phyloP scores from a whole-genome alignment of 768 basidiomycete genomes.

The Amyloporia xantha region DNA sequence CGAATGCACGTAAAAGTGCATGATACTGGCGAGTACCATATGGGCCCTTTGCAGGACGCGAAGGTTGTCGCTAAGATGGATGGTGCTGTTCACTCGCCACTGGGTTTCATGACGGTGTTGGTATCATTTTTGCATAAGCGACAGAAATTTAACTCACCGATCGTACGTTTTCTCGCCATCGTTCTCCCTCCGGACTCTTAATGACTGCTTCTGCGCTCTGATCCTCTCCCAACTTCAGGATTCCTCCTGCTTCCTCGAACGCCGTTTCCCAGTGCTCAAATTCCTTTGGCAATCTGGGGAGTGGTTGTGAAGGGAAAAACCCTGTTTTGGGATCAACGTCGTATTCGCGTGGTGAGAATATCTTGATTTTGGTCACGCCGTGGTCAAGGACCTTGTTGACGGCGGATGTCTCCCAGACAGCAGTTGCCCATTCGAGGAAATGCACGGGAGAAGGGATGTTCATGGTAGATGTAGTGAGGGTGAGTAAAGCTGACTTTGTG shows the following conservation, averaged over 20 bases:
- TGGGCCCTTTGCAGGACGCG: conserved; percentile 78
- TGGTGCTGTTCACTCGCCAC: conserved; percentile 68
- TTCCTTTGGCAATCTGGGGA: conserved; percentile 44
- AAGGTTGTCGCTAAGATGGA: conserved; percentile 44
- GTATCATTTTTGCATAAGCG: not conserved
- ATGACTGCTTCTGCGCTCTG: conserved; percentile 37
- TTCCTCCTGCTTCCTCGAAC: conserved; percentile 44
- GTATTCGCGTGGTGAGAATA: conserved; percentile 30
- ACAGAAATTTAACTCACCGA: conserved; percentile 41
- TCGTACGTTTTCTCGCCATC: conserved; percentile 60
- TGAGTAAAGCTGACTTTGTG: not conserved
- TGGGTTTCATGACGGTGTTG: conserved; percentile 25
- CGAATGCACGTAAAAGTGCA: conserved; percentile 89
- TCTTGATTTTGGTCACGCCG: not conserved
- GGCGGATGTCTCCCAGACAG: not conserved
- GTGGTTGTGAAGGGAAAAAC: conserved; percentile 71
- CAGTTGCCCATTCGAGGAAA: conserved; percentile 5
- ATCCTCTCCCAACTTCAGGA: conserved; percentile 55
- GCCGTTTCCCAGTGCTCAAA: conserved; percentile 72
- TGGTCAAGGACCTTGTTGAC: conserved; percentile 1
- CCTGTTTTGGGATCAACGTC: conserved; percentile 61
- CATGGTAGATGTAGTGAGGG: conserved; percentile 4
- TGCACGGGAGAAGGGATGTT: conserved; percentile 19
- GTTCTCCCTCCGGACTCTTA: conserved; percentile 49
- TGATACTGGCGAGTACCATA: conserved; percentile 81